Conservation (phyloP, 2,329 filamentous ascomycete genomes). For the Madurella mycetomatis region DNA sequence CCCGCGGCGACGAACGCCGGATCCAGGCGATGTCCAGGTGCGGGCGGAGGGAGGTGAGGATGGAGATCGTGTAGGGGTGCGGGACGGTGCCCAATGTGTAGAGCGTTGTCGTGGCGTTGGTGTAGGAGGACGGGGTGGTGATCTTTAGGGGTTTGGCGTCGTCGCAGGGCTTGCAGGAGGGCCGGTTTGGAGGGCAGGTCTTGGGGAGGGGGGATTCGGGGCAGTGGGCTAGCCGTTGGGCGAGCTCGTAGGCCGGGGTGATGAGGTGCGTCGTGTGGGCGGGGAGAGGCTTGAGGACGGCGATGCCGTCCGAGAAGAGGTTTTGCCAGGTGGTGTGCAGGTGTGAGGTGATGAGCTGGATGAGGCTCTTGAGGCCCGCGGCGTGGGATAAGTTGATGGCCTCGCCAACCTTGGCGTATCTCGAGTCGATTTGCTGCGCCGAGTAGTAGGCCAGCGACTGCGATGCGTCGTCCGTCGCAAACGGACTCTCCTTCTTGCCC, state of each 20-base stretch:
- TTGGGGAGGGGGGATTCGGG: conserved; percentile 65
- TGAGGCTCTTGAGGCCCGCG: conserved; percentile 61
- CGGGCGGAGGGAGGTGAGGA: conserved; percentile 59
- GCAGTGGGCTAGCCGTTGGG: conserved; percentile 70
- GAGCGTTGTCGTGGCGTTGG: conserved; percentile 59
- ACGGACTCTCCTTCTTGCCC: conserved; percentile 41
- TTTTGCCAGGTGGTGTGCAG: conserved; percentile 83
- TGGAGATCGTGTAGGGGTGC: conserved; percentile 80
- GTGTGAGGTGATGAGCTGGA: conserved; percentile 75
- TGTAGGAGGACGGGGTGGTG: conserved; percentile 61
- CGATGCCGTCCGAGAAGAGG: conserved; percentile 69
- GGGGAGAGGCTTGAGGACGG: conserved; percentile 74
- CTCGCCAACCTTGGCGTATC: conserved; percentile 64
- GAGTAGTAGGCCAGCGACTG: conserved; percentile 76
- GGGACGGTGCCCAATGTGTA: conserved; percentile 87
- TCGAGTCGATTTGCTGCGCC: conserved; percentile 53
- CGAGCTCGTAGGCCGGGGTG: conserved; percentile 66
- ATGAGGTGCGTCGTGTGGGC: conserved; percentile 70
- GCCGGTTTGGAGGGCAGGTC: conserved; percentile 79
- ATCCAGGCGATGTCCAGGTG: conserved; percentile 61
- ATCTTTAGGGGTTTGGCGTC: conserved; percentile 61
- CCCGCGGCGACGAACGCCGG: conserved; percentile 63
- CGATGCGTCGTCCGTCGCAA: conserved; percentile 61
- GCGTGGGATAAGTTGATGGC: conserved; percentile 54
- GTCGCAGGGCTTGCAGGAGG: conserved; percentile 70